Evolutionary conservation across 148 eudicot species (phyloP), one percentile per base, ranked within the genome.

Genomic region (Silene uniflora): DNA sequence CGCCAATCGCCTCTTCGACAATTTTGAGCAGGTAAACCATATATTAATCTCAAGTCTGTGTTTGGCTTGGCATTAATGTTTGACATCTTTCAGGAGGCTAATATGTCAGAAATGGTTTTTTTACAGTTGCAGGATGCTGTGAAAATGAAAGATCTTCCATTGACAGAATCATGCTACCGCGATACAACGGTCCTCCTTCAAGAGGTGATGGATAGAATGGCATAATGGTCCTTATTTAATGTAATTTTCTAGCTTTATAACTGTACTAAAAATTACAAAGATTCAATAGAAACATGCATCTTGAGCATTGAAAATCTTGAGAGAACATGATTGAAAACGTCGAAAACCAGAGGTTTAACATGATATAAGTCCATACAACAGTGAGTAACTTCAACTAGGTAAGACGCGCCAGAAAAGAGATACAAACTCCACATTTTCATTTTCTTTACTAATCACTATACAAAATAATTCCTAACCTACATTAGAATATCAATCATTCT

Each of bases 1-100:
- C 22, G 98, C 98, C 0, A 91, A 93, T 60, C 86, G 88, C 52
- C 79, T 93, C 76, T 93, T 93, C 56, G 76, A 93, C 86, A 91
- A 62, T 62, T 71, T 91, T 32, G 97, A 91, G 79, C 85, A 89
- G 93, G 98, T 91, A 82, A 19, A 16, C 39, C 10, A 35, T 19
- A 67, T 9, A 54, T 47, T 4, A 13, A 14, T n/a, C 11, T 14
- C 14, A 0, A 54, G 11, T 32, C 14, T 47, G 3, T 56, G 77
- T 29, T 75, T 46, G 70, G 60, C 22, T 64, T 29, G 39, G 17
- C 21, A 55, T 24, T 29, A 17, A 32, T 8, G 21, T 8, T 18
- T 32, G 13, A 18, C 5, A 39, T 39, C 24, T 44, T 18, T 9
- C 2, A 19, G 22, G 12, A 1, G 56, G 42, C 56, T 27, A 39